Evolutionary conservation across 1,284 basidiomycete genomes (phyloP), one percentile per base, ranked within the genome.

Genomic region (Agaricales sp.): DNA sequence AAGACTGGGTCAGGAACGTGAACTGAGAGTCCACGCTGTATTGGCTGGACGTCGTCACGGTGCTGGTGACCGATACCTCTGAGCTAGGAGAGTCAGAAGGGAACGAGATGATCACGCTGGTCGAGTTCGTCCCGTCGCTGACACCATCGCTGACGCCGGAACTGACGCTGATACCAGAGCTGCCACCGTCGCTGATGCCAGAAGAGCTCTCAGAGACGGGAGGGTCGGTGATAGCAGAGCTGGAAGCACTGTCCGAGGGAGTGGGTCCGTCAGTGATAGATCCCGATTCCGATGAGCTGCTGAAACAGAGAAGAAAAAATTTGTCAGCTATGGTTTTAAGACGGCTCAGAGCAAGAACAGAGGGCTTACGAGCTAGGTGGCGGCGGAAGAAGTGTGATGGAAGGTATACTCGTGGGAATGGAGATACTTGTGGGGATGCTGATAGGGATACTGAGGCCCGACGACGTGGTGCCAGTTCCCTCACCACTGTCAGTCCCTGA

Each of bases 1-100:
- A 65, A 2, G 67, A 62, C 55, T 69, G 59, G 1, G 76, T 71
- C 37, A 66, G 52, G 62, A 67, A 69, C 1, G 65, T 61, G 30
- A 70, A 60, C 13, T 43, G n/a, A 19, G 8, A 8, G 22, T 61
- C 61, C 4, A 67, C 61, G 25, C 63, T 58, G 45, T 69, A 57
- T 14, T 63, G 61, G 46, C 63, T 20, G 18, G 50, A 26, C 21
- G 62, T 52, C 18, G 59, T 50, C 12, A 55, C 38, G 24, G 51
- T 45, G 25, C 41, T 52, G 19, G 46, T 44, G n/a, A 13, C 35
- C 12, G 52, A 43, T 2, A 39, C 3, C 13, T 51, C 23, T 12
- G 51, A 39, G 26, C 19, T 51, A 30, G 1, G 12, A 12, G 30
- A 51, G 13, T 4, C 1, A 14, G n/a, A 41, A 25, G 63, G 60